These are phyloP conservation scores for Nemania sp. DNA, from an alignment of 2,329 filamentous ascomycete genomes.

Conservation along the genomic window DNA sequence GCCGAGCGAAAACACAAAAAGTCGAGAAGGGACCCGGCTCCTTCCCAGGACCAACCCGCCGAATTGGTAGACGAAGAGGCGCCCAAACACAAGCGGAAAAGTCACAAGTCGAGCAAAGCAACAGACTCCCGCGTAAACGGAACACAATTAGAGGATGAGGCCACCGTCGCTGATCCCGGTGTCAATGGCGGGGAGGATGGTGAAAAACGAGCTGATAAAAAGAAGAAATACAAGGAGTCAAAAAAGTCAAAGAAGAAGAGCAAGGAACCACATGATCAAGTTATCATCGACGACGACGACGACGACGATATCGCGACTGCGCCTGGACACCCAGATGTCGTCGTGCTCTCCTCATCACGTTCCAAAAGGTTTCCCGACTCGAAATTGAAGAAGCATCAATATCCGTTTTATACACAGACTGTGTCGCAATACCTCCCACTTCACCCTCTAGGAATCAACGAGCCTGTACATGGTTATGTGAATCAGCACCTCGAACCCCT, in stretches of 20 bases:
- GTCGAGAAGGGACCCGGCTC: slow-evolving; percentile 54
- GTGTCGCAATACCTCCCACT: slow-evolving; percentile 84
- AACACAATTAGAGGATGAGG: slow-evolving; percentile 46
- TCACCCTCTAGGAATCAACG: slow-evolving; percentile 76
- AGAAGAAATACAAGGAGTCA: slow-evolving; percentile 55
- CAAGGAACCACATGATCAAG: slow-evolving; percentile 33
- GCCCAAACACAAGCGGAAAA: slow-evolving; percentile 26
- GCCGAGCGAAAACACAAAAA: slow-evolving; percentile 63
- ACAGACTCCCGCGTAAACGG: slow-evolving; percentile 8
- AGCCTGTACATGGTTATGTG: slow-evolving; percentile 76
- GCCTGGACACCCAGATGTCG: slow-evolving; percentile 42
- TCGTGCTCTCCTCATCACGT: slow-evolving; percentile 54
- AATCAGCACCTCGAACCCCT: slow-evolving; percentile 81
- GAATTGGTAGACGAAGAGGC: slow-evolving; percentile 17
- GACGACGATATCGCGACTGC: slow-evolving; percentile 2
- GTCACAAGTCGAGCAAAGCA: slow-evolving; percentile 31
- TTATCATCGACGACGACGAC: slow-evolving; percentile 13
- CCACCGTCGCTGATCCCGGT: slow-evolving; percentile 32
- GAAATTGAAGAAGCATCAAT: slow-evolving; percentile 55
- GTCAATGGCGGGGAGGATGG: slow-evolving; percentile 34
- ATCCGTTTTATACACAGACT: slow-evolving; percentile 83
- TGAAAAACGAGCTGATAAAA: slow-evolving; percentile 57
- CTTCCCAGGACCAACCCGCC: slow-evolving; percentile 3
- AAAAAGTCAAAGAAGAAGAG: slow-evolving; percentile 36
- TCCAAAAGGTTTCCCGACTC: slow-evolving; percentile 13